A percentile compares a stretch with the other conserved stretches of the same genome.
phyloP scores from a whole-genome alignment of 2,329 filamentous ascomycete genomes.

The Parasarocladium wereldwijsianum region DNA sequence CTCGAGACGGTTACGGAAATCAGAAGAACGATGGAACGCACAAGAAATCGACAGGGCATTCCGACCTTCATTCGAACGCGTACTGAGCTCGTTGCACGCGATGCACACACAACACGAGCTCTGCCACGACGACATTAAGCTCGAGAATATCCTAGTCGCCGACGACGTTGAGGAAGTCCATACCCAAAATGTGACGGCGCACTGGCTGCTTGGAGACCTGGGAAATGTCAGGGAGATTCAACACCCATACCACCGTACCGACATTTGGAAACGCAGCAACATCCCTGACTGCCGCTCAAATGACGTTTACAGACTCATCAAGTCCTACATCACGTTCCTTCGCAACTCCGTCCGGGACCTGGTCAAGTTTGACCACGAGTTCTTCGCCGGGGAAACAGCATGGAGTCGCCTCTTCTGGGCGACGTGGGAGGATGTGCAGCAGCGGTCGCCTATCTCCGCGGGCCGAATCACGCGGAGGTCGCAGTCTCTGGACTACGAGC shows the following conservation, averaged over 20 bases:
- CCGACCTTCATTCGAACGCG: constrained; percentile 14
- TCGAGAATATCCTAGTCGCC: constrained; percentile 16
- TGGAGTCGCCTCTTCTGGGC: constrained; percentile 15
- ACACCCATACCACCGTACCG: constrained; percentile 16
- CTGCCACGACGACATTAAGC: constrained; percentile 19
- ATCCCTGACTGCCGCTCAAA: constrained; percentile 17
- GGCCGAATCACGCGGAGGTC: background rate
- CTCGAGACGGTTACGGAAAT: constrained; percentile 10
- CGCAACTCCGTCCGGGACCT: constrained; percentile 9
- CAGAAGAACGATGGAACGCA: constrained; percentile 7
- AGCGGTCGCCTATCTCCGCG: constrained; percentile 4
- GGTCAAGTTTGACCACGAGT: constrained; percentile 11
- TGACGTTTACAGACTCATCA: constrained; percentile 16
- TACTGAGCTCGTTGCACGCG: constrained; percentile 12
- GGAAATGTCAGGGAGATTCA: constrained; percentile 15
- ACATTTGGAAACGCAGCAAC: constrained; percentile 15
- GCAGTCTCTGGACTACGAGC: constrained; percentile 1
- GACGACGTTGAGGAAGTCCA: background rate
- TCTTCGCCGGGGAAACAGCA: constrained; percentile 10
- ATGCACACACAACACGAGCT: constrained; percentile 13
- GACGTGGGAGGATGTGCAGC: constrained; percentile 5
- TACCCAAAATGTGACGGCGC: constrained; percentile 7
- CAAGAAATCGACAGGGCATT: constrained; percentile 15
- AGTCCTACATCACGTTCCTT: constrained; percentile 16
- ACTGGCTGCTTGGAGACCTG: constrained; percentile 17